Percentiles rank a stretch among this genome's conserved stretches.
Evolutionary conservation across 371 early-diverging fungal genomes (phyloP).

Genomic region (Zopfochytrium polystomum): DNA sequence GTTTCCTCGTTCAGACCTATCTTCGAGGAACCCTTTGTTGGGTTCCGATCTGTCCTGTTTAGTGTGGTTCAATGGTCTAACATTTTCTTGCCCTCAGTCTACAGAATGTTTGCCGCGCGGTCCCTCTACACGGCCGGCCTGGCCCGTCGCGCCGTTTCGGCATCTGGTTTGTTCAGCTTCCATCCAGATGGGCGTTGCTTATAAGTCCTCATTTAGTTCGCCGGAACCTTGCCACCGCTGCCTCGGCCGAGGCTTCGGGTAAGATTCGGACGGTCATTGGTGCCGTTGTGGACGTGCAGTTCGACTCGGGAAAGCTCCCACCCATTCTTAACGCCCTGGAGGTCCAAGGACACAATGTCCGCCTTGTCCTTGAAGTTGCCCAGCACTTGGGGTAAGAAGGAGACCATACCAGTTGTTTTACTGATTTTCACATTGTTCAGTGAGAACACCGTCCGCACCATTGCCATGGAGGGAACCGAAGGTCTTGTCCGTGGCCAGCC

Average conservation of each 20-base stretch:
- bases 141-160: too few relatives aligned
- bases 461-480: slow-evolving; percentile 98
- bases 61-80: too few relatives aligned
- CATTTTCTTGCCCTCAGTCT: too few relatives aligned
- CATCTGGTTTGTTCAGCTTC: too few relatives aligned
- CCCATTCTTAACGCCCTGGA: slow-evolving; percentile 96
- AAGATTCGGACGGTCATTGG: slow-evolving; percentile 88
- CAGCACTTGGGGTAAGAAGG: slow-evolving; percentile 85
- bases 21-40: too few relatives aligned
- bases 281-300: slow-evolving; percentile 98
- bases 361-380: slow-evolving; percentile 94
- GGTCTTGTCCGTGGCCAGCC: slow-evolving; percentile 97
- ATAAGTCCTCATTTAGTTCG: too few relatives aligned
- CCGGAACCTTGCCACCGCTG: too few relatives aligned
- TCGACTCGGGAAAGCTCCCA: slow-evolving; percentile 87
- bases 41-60: too few relatives aligned
- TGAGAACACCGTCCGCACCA: slow-evolving; percentile 97
- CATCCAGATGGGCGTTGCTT: too few relatives aligned
- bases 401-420: slow-evolving; percentile 1
- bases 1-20: too few relatives aligned
- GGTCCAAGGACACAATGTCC: slow-evolving; percentile 75
- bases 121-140: too few relatives aligned
- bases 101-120: too few relatives aligned
- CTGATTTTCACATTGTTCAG: slow-evolving; percentile 36
- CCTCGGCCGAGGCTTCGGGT: slow-evolving; percentile 48